Percentiles rank a stretch among this genome's conserved stretches.
phyloP scores from a whole-genome alignment of 345 rosid genomes.

The Populus deltoides region DNA sequence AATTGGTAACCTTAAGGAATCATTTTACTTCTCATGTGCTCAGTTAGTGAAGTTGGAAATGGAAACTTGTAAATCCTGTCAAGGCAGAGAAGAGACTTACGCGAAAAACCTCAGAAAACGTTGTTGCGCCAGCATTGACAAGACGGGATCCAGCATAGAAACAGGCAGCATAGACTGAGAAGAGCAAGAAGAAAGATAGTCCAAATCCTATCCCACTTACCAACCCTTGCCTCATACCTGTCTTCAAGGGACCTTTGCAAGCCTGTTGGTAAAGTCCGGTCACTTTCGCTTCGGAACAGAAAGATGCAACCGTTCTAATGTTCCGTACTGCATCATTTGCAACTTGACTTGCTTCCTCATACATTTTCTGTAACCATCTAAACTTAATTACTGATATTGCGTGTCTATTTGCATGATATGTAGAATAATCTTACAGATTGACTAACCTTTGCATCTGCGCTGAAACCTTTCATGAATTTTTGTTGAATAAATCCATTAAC shows the following conservation, averaged over 20 bases:
- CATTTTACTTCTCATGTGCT: neutral
- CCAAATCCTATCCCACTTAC: slow-evolving; percentile 21
- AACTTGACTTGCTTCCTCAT: slow-evolving; percentile 17
- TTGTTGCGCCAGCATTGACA: slow-evolving; percentile 5
- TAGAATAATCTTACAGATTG: too few species aligned
- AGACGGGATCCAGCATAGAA: slow-evolving; percentile 20
- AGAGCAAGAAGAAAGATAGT: slow-evolving; percentile 12
- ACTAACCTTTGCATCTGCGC: slow-evolving; percentile 13
- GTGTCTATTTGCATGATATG: too few species aligned
- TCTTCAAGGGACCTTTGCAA: slow-evolving; percentile 15
- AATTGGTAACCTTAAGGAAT: neutral
- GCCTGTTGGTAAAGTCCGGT: slow-evolving; percentile 13
- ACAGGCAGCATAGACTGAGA: slow-evolving; percentile 8
- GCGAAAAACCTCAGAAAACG: slow-evolving; percentile 13
- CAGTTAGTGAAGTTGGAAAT: neutral
- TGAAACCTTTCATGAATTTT: slow-evolving; percentile 15
- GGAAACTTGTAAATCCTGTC: neutral
- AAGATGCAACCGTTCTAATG: slow-evolving; percentile 20
- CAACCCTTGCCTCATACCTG: slow-evolving; percentile 12
- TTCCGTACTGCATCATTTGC: slow-evolving; percentile 18
- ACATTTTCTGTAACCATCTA: slow-evolving; percentile 11
- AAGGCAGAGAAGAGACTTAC: neutral
- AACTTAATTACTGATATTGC: too few species aligned
- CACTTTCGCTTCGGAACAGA: slow-evolving; percentile 23
- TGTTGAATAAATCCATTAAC: slow-evolving; percentile 4